A percentile compares a stretch with the other conserved stretches of the same genome.
Evolutionary conservation across 805 yeast genomes (phyloP).

Genomic region (Cyberlindnera bimundalis): DNA sequence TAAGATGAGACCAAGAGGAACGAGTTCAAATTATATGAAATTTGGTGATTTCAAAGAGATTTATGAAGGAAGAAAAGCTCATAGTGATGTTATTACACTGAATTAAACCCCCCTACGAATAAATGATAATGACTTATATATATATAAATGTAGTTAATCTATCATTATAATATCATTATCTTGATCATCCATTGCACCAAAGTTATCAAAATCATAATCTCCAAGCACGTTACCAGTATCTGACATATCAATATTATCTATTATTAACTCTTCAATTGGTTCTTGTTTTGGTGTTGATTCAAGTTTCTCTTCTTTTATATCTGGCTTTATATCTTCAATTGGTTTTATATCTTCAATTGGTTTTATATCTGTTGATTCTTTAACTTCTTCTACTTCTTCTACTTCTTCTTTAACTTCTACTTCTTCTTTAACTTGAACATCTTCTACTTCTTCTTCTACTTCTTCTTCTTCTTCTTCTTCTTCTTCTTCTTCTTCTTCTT

Average conservation of each 20-base stretch:
- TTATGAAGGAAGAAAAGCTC: neutral
- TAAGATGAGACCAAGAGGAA: conserved; percentile 16
- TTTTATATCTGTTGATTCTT: neutral
- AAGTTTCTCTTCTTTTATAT: neutral
- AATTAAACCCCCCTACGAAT: too few species aligned
- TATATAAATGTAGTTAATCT: too few species aligned
- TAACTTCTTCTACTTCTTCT: neutral
- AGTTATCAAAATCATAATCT: conserved; percentile 18
- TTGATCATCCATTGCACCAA: conserved; percentile 17
- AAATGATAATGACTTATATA: too few species aligned
- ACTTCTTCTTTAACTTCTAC: neutral
- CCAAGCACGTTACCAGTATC: conserved; percentile 16
- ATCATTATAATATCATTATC: conserved; percentile 12
- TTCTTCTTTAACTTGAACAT: conserved; percentile 2
- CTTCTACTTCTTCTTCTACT: conserved; percentile 8
- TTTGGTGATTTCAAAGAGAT: conserved; percentile 8
- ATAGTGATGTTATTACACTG: conserved; percentile 3
- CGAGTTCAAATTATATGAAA: conserved; percentile 20
- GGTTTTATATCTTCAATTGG: neutral
- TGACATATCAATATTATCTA: conserved; percentile 9
- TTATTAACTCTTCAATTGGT: neutral
- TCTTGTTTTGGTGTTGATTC: neutral
- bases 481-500: conserved; percentile 5
- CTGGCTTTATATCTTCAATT: neutral
- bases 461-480: conserved; percentile 11